Evolutionary conservation across 495 filamentous ascomycete species (phyloP).

Genomic region (Chaetomidium leptoderma): DNA sequence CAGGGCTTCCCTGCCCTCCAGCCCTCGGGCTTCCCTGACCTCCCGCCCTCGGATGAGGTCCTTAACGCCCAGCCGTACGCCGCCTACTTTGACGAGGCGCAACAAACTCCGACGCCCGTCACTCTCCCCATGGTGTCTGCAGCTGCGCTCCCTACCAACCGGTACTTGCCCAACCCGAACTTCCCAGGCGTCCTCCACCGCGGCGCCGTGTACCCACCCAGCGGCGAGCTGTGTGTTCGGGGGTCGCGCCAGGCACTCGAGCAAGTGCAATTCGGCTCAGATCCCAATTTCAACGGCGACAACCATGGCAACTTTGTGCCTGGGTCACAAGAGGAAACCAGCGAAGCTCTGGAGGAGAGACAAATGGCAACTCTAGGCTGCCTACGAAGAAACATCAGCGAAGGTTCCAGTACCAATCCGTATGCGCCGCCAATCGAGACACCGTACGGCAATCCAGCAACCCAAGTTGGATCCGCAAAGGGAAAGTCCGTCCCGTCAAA

Average conservation of each 20-base stretch:
- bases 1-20: too few species aligned
- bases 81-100: too few species aligned
- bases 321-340: constrained; percentile 50
- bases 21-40: too few species aligned
- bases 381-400: constrained; percentile 49
- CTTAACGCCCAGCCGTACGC: too few species aligned
- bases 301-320: constrained; percentile 56
- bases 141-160: too few species aligned
- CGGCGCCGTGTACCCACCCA: too few species aligned
- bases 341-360: constrained; percentile 50
- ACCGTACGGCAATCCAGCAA: constrained; percentile 23
- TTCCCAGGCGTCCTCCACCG: too few species aligned
- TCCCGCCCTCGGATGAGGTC: too few species aligned
- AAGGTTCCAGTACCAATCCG: constrained; percentile 53
- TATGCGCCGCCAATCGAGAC: too few species aligned
- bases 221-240: constrained; percentile 12
- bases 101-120: too few species aligned
- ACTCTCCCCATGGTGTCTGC: too few species aligned
- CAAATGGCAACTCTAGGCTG: constrained; percentile 53
- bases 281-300: constrained; percentile 54
- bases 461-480: not conserved
- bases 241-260: constrained; percentile 15
- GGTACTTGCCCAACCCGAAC: too few species aligned
- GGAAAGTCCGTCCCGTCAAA: not conserved
- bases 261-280: constrained; percentile 62